Evolutionary conservation across 768 basidiomycete genomes (phyloP).

Genomic region (Postia placenta): DNA sequence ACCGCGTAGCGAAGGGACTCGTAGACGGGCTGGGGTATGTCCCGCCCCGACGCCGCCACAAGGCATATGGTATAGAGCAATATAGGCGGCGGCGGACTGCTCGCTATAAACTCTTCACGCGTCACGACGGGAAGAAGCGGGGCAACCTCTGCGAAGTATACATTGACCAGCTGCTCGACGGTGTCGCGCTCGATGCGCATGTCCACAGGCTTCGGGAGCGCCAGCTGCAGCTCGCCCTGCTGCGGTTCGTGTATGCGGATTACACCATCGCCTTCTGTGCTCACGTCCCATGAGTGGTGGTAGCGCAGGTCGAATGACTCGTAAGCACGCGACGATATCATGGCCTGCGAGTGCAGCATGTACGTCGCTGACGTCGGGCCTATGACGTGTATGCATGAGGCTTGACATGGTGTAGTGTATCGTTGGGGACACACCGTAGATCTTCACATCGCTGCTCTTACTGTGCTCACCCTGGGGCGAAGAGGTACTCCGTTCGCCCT

Average conservation of each 20-base stretch:
- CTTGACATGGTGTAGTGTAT: too few relatives aligned
- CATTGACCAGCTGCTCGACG: constrained; percentile 80
- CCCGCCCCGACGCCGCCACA: constrained; percentile 80
- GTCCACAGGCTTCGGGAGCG: constrained; percentile 60
- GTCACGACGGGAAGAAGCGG: constrained; percentile 89
- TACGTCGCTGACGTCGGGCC: constrained; percentile 87
- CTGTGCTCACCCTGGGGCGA: constrained; percentile 44
- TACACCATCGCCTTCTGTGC: constrained; percentile 78
- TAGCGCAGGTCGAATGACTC: constrained; percentile 85
- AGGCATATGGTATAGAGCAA: constrained; percentile 93
- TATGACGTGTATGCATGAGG: too few relatives aligned
- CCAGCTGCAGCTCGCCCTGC: constrained; percentile 45
- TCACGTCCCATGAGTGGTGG: constrained; percentile 84
- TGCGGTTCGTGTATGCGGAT: constrained; percentile 72
- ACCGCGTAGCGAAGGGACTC: constrained; percentile 85
- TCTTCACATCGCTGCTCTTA: constrained; percentile 49
- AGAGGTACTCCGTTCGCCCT: constrained; percentile 27
- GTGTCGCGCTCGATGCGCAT: constrained; percentile 71
- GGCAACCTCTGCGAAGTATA: constrained; percentile 85
- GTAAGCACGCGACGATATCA: constrained; percentile 79
- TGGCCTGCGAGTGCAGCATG: constrained; percentile 84
- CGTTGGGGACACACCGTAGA: constrained; percentile 37
- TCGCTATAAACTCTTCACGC: constrained; percentile 79
- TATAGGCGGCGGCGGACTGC: constrained; percentile 66
- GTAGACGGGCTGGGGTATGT: constrained; percentile 81